Percentiles rank a stretch among this genome's conserved stretches.
Conservation (phyloP, 179 eudicot species). For the Beta macrorhiza region DNA sequence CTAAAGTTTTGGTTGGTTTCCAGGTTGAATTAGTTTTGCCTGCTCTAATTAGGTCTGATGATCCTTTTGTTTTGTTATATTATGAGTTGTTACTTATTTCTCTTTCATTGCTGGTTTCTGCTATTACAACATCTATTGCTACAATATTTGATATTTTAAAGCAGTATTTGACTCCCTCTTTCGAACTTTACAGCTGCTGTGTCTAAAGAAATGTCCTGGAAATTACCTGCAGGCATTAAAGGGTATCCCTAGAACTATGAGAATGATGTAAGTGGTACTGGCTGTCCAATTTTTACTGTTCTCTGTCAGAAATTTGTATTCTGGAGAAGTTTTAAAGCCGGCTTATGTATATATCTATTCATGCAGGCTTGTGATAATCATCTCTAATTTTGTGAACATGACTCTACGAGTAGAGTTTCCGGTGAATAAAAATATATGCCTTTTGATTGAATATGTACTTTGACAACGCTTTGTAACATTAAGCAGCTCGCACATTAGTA, state of each 20-base stretch:
- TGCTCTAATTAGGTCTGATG: background rate
- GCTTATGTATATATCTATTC: conserved; percentile 2
- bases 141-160: background rate
- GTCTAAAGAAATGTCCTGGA: conserved; percentile 77
- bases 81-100: background rate
- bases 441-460: background rate
- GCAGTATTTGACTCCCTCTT: conserved; percentile 9
- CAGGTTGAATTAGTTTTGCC: background rate
- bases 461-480: background rate
- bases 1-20: background rate
- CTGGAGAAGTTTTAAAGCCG: background rate
- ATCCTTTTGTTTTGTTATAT: background rate
- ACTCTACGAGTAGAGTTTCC: background rate
- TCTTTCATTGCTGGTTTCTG: background rate
- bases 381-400: background rate
- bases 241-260: conserved; percentile 86
- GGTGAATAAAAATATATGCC: background rate
- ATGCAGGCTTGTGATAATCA: background rate
- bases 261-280: conserved; percentile 86
- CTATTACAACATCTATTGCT: background rate
- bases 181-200: conserved; percentile 55
- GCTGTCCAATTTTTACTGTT: conserved; percentile 4
- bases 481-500: background rate
- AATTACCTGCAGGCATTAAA: conserved; percentile 76
- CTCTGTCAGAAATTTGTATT: background rate